Conservation (phyloP, 2,329 filamentous ascomycete species). For the Penicillium capsulatum region DNA sequence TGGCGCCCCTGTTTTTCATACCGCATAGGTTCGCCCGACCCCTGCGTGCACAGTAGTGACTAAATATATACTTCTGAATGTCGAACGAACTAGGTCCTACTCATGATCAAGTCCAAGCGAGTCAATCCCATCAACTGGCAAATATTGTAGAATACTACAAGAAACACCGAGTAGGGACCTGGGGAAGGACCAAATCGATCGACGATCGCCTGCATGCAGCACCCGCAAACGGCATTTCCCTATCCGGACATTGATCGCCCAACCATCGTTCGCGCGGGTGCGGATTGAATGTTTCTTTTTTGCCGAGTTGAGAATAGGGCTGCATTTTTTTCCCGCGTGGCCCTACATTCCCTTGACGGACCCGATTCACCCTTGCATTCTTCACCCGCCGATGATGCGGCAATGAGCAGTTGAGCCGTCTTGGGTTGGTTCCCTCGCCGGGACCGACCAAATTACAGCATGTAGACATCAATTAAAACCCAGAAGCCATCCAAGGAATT, state of each 20-base stretch:
- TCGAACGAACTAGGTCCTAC: too few species aligned
- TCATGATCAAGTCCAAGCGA: too few species aligned
- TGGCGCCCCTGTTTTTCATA: too few species aligned
- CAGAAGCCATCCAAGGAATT: neutral
- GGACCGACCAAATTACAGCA: constrained; percentile 4
- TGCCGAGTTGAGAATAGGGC: constrained; percentile 1
- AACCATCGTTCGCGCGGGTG: constrained; percentile 3
- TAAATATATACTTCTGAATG: too few species aligned
- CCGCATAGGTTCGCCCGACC: too few species aligned
- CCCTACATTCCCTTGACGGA: constrained; percentile 20
- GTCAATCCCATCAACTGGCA: too few species aligned
- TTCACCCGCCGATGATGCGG: constrained; percentile 7
- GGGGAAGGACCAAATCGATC: too few species aligned
- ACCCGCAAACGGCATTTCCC: constrained; percentile 17
- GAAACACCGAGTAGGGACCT: too few species aligned
- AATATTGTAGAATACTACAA: too few species aligned
- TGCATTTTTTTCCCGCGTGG: constrained; percentile 16
- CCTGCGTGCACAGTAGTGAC: too few species aligned
- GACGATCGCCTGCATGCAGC: constrained; percentile 7
- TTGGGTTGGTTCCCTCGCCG: constrained; percentile 7
- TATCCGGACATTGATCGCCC: constrained; percentile 2
- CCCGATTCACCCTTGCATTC: constrained; percentile 20
- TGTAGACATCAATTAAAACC: constrained; percentile 6
- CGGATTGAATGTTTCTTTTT: constrained; percentile 9
- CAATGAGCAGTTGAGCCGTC: constrained; percentile 6